These are phyloP conservation scores for Fraxinus americana DNA, from an alignment of 257 asterid species.

Conservation along the genomic window DNA sequence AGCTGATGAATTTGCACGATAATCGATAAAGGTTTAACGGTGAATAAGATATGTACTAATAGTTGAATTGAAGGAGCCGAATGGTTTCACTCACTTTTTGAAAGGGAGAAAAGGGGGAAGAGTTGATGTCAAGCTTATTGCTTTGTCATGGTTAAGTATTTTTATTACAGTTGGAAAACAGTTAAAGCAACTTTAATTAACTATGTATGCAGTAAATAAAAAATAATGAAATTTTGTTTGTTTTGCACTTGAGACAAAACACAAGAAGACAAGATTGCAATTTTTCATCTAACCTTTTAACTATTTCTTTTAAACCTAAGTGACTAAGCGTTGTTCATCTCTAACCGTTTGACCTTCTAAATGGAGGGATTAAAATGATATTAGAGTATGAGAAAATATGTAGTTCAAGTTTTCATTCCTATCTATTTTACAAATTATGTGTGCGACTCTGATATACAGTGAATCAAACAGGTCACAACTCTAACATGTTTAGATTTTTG, in stretches of 20 bases:
- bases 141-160: not conserved
- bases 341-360: no score
- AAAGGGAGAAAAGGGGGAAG: constrained; percentile 1
- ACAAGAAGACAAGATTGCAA: not conserved
- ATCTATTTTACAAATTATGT: no score
- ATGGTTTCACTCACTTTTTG: not conserved
- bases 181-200: not conserved
- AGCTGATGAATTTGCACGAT: not conserved
- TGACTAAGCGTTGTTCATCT: no score
- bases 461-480: no score
- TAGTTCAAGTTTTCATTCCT: no score
- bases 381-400: no score
- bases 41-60: not conserved
- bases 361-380: no score
- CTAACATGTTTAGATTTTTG: no score
- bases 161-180: constrained; percentile 2
- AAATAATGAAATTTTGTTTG: not conserved
- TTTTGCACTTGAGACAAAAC: not conserved
- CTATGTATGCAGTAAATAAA: not conserved
- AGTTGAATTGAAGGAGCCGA: not conserved
- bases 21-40: not conserved
- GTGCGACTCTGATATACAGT: no score
- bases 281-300: not conserved
- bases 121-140: not conserved
- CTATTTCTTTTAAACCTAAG: no score